phyloP scores from a whole-genome alignment of 2,329 filamentous ascomycete genomes.

The Diaporthe nobilis region DNA sequence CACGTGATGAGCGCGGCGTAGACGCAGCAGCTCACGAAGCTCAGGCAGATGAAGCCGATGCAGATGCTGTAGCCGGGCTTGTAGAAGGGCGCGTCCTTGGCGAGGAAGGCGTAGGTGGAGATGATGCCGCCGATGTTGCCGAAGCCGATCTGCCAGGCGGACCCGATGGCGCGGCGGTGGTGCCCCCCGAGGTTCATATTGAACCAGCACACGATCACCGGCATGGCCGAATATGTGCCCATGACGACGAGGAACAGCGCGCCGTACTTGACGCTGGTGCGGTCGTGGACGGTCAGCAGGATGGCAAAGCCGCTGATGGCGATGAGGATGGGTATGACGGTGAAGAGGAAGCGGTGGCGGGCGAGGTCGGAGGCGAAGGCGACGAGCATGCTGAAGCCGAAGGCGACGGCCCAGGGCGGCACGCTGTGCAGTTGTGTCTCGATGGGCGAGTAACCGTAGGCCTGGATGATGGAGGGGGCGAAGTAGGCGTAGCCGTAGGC shows the following conservation, averaged over 20 bases:
- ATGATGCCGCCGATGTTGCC: conserved; percentile 87
- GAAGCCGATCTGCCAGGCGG: conserved; percentile 83
- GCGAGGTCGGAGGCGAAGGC: conserved; percentile 80
- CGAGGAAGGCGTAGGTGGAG: conserved; percentile 78
- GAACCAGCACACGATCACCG: conserved; percentile 87
- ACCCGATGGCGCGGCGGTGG: conserved; percentile 77
- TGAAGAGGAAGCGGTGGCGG: conserved; percentile 82
- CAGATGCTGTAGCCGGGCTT: conserved; percentile 83
- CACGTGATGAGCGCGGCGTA: conserved; percentile 72
- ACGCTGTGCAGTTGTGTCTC: conserved; percentile 71
- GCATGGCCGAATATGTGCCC: conserved; percentile 90
- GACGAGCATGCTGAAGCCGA: conserved; percentile 82
- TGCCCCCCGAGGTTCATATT: conserved; percentile 85
- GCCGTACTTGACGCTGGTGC: conserved; percentile 78
- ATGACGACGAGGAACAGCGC: conserved; percentile 86
- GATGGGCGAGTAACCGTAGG: conserved; percentile 73
- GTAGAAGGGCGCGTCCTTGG: conserved; percentile 77
- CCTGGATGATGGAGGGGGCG: conserved; percentile 78
- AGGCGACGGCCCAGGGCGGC: conserved; percentile 76
- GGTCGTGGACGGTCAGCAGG: conserved; percentile 78
- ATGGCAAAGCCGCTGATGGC: conserved; percentile 83
- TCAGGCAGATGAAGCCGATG: conserved; percentile 80
- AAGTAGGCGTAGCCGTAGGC: conserved; percentile 87
- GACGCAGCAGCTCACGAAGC: conserved; percentile 69
- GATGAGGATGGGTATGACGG: conserved; percentile 76